Evolutionary conservation across 305 asterid species (phyloP), one percentile per base, ranked within the genome.

Genomic region (Caryopteris hybrid): DNA sequence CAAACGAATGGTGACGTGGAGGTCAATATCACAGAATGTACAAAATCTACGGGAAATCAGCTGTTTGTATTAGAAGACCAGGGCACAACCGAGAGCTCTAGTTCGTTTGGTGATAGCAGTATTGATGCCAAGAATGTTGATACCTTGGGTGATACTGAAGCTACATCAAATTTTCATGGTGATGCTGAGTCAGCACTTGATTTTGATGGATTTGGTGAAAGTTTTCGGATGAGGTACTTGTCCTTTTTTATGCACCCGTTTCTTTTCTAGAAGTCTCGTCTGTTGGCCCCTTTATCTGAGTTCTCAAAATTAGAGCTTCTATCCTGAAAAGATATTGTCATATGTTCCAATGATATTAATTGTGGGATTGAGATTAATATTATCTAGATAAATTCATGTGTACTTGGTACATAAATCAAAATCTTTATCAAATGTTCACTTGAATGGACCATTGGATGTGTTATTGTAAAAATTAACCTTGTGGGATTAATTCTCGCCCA

Each of bases 11-110:
- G 57, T 73, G 86, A 66, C 8, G 73, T 29, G 43, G 96, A 85
- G 57, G 83, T 83, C 58, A 73, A 82, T 71, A 77, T 81, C 47
- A 80, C 76, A 11, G 87, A 76, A 7, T 74, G 78, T 74, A 66
- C 89, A 61, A 76, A 72, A 70, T 68, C 83, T 59, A 63, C 64
- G 73, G 78, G 75, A 65, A 68, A 41, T 59, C 72, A 74, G 76
- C 64, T 64, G 67, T 77, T 77, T 72, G 76, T 75, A 68, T 73
- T 74, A 38, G 86, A 73, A 56, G 6, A 16, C 70, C 81, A 80
- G 57, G 86, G 81, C 64, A 52, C 83, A 70, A 87, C 99, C 2
- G 97, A 85, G 79, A 73, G 80, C 82, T 91, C 94, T 4, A 93
- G 97, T 79, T 94, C 99, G 25, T 94, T 94, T 70, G 93, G 74